A percentile compares a stretch with the other conserved stretches of the same genome.
Evolutionary conservation across 139 green algal species (phyloP).

Genomic region (Desmodesmus armatus): DNA sequence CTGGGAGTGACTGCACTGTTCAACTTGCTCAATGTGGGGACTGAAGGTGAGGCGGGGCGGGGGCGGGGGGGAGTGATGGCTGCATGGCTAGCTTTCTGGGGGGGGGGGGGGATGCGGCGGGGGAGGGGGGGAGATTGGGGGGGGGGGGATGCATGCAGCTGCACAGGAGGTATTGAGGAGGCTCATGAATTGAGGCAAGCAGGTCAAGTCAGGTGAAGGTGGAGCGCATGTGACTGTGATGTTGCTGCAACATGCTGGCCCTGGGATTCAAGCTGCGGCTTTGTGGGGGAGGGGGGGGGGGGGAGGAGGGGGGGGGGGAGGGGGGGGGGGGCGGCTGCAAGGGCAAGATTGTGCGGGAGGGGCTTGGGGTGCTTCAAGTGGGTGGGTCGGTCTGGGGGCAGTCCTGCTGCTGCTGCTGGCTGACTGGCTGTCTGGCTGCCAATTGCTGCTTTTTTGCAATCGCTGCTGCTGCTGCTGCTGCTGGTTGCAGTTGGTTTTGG

Average conservation of each 20-base stretch:
- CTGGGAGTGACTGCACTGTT: background rate
- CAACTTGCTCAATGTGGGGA: constrained; percentile 35
- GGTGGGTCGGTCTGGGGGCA: no score
- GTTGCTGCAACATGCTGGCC: no score
- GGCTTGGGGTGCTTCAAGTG: no score
- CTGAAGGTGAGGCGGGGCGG: background rate
- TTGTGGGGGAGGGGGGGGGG: no score
- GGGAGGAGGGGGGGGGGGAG: no score
- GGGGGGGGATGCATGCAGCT: background rate
- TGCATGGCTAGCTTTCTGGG: background rate
- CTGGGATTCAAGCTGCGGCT: no score
- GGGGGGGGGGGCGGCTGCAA: no score
- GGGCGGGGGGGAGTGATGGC: background rate
- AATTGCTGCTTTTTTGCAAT: background rate
- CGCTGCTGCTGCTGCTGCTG: background rate
- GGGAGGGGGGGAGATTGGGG: background rate
- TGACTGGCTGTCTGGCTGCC: background rate
- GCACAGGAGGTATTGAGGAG: background rate
- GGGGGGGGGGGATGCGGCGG: background rate
- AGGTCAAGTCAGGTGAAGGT: no score
- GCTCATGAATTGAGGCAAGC: no score
- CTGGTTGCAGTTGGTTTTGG: constrained; percentile 22
- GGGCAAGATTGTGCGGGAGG: no score
- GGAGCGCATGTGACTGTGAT: no score
- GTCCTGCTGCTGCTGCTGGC: background rate